A percentile compares a stretch with the other conserved stretches of the same genome.
Conservation (phyloP, 2,329 filamentous ascomycete species). For the Colletotrichum zoysiae region DNA sequence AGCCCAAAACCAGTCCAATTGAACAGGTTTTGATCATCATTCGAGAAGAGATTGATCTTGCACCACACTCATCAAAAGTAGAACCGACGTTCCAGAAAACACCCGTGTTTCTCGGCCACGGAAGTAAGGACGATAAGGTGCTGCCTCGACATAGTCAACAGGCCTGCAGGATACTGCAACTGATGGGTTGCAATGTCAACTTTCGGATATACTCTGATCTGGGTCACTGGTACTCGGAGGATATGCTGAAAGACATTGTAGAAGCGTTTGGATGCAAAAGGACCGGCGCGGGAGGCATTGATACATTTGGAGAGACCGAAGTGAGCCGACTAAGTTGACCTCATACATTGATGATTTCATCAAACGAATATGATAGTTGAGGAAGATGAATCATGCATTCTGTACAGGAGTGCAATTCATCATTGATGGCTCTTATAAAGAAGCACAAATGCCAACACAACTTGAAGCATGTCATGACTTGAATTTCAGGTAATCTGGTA, state of each 20-base stretch:
- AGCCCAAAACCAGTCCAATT: not conserved
- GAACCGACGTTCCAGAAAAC: constrained; percentile 45
- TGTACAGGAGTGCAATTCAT: too few relatives aligned
- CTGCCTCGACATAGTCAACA: constrained; percentile 51
- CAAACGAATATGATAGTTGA: not conserved
- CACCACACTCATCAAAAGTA: constrained; percentile 1
- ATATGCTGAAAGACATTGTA: constrained; percentile 56
- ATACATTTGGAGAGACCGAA: not conserved
- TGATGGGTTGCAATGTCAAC: constrained; percentile 51
- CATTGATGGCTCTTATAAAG: not conserved
- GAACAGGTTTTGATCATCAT: constrained; percentile 12
- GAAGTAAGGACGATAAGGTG: constrained; percentile 58
- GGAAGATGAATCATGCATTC: not conserved
- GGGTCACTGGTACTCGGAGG: constrained; percentile 59
- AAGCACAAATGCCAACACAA: not conserved
- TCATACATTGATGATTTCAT: not conserved
- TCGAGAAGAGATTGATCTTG: constrained; percentile 25
- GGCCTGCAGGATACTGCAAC: constrained; percentile 50
- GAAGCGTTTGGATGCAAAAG: constrained; percentile 46
- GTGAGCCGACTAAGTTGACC: not conserved
- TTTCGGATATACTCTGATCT: constrained; percentile 56
- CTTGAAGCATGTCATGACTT: not conserved
- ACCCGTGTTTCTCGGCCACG: constrained; percentile 62
- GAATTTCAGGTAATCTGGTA: not conserved
- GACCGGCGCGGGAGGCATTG: too few relatives aligned